Evolutionary conservation across 495 filamentous ascomycete species (phyloP).

Genomic region (Xylaria longipes): DNA sequence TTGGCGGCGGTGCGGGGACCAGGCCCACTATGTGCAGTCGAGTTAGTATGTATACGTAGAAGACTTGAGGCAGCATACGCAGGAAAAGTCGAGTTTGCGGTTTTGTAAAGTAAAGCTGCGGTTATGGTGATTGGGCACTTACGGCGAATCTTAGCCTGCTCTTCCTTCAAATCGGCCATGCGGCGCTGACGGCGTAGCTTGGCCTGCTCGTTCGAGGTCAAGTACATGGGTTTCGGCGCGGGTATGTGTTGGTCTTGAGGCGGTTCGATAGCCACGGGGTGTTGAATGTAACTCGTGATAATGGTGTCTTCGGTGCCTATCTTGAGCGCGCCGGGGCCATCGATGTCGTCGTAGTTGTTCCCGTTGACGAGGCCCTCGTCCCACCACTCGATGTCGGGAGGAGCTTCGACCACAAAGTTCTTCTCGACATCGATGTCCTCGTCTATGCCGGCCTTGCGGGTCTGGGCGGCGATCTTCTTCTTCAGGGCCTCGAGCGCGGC

Average conservation of each 20-base stretch:
- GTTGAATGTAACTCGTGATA: constrained; percentile 87
- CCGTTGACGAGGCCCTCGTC: constrained; percentile 84
- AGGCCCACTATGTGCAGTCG: constrained; percentile 64
- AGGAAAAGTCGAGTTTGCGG: background rate
- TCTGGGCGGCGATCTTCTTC: constrained; percentile 83
- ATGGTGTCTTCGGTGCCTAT: constrained; percentile 81
- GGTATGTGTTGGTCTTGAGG: constrained; percentile 85
- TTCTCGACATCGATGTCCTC: constrained; percentile 91
- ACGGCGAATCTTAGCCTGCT: constrained; percentile 88
- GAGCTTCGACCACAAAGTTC: constrained; percentile 80
- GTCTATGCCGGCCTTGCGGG: constrained; percentile 85
- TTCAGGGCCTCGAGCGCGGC: constrained; percentile 93
- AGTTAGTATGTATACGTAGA: constrained; percentile 11
- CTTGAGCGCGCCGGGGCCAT: constrained; percentile 69
- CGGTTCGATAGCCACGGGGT: constrained; percentile 89
- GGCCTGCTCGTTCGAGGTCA: constrained; percentile 87
- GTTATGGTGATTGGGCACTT: background rate
- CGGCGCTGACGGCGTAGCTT: constrained; percentile 90
- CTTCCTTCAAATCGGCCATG: constrained; percentile 91
- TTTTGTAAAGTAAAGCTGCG: background rate
- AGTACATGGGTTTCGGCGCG: constrained; percentile 85
- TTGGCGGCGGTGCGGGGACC: constrained; percentile 85
- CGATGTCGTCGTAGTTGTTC: constrained; percentile 72
- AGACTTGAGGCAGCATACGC: background rate
- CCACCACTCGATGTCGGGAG: constrained; percentile 97